phyloP scores from a whole-genome alignment of 2,329 filamentous ascomycete species.

The Bipolaris bicolor region DNA sequence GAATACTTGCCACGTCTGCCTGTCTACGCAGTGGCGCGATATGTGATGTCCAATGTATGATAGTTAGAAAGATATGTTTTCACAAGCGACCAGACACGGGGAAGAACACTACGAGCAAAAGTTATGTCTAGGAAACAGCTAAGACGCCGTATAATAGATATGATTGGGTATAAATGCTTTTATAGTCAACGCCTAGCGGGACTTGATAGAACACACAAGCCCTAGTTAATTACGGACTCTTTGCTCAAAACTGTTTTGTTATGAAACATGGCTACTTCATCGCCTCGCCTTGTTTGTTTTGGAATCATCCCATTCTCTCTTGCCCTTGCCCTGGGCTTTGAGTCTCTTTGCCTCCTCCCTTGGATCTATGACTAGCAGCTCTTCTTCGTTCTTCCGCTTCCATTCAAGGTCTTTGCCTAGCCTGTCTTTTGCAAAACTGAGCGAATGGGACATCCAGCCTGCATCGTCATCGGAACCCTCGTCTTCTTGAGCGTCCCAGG shows the following conservation, averaged over 20 bases:
- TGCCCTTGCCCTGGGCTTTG: constrained; percentile 58
- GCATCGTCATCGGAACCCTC: constrained; percentile 64
- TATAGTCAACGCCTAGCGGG: neutral
- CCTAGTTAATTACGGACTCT: neutral
- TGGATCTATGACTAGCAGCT: constrained; percentile 91
- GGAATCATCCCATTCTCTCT: constrained; percentile 35
- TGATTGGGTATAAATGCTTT: neutral
- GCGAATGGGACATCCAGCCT: constrained; percentile 84
- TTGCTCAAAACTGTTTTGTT: neutral
- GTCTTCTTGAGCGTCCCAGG: constrained; percentile 77
- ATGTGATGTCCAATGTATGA: no score
- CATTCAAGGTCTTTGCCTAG: constrained; percentile 90
- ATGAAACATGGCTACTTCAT: constrained; percentile 4
- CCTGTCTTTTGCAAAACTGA: constrained; percentile 87
- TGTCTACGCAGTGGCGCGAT: neutral
- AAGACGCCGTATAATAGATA: neutral
- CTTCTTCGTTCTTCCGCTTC: constrained; percentile 88
- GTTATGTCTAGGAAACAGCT: neutral
- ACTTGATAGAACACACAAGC: neutral
- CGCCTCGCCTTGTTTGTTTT: constrained; percentile 30
- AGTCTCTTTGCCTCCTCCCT: constrained; percentile 79
- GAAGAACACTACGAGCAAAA: neutral
- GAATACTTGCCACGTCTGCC: neutral
- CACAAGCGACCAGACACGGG: neutral
- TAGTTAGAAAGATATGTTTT: no score